Base-by-base conservation (phyloP, 805 yeast genomes). In the Starmerella bombicola region DNA sequence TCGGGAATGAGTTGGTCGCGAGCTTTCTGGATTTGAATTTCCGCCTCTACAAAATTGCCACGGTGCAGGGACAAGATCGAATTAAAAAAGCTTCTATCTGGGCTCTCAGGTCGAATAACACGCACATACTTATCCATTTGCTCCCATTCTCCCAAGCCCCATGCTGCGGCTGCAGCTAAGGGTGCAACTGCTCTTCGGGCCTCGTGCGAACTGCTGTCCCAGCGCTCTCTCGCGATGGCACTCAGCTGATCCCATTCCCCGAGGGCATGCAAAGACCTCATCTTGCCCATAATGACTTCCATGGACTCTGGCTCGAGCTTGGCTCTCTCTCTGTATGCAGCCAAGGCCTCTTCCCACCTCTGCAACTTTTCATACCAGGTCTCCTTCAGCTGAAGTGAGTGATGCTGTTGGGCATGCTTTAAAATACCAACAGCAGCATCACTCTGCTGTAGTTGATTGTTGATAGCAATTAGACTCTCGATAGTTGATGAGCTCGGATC, bases 141-240 rank as follows among this genome's bases (percentile, higher is more conserved):
- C 50, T 85, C 95, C 98, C 98, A 93, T 55, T 83, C 91, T 2
- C 88, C 88, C 31, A 93, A 66, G 13, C 97, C 96, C 98, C 98
- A 91, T 1, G 97, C 84, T 1, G 98, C 96, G 2, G 97, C 96
- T 0, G 98, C 98, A 0, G 97, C 98, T 40, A 93, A 64, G 1
- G 98, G 97, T 1, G 98, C 98, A 51, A 91, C 85, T 5, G 78
- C 74, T 41, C 95, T 68, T 51, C 78, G 73, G 30, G 76, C 74
- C 15, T 84, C 94, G 22, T 76, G 68, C 1, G 82, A 67, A 0
- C 93, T 72, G 23, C 68, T 65, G 16, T 64, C 67, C 99, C 99
- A 91, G 55, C 82, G 84, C 32, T 76, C 78, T 51, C 76, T 78
- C 0, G 96, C 95, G 41, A 91, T 64, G 45, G 79, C 80, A 9